Evolutionary conservation across 805 yeast species (phyloP), one percentile per base, ranked within the genome.

Genomic region (Yarrowia deformans): DNA sequence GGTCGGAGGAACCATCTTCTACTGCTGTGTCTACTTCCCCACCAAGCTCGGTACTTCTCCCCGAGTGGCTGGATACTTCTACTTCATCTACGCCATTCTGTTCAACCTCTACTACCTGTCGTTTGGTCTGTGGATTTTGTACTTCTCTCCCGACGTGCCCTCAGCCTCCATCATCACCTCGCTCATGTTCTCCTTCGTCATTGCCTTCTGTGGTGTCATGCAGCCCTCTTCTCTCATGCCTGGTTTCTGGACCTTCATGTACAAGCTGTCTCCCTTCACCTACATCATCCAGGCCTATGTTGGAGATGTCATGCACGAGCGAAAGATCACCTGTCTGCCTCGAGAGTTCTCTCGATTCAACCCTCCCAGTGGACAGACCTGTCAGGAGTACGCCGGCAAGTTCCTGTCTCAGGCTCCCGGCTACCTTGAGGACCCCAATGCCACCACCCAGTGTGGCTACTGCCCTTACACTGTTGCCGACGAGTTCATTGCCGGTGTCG

Each of bases 181-280:
- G 54, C 77, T 89, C 72, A 77, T 85, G 71, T 84, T 86, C 76
- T 80, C 88, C 43, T 84, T 89, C 75, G 77, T 85, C 73, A 82
- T 89, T 69, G 80, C 88, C 29, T 90, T 90, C 80, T 83, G 90
- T 77, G 92, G 93, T 80, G 88, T 89, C 69, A 80, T 88, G 70
- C 91, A 88, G 74, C 85, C 87, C 18, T 79, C 79, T 8, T 49
- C 71, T 2, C 78, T 82, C 67, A 84, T 90, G 88, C 95, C 96
- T 13, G 87, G 90, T 0, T 91, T 91, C 81, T 91, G 96, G 96
- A 87, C 85, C 58, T 91, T 89, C 77, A 89, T 91, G 93, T 88
- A 90, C 84, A 84, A 89, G 72, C 83, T 82, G 23, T 88, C 91
- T 34, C 96, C 83, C 8, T 84, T 84, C 78, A 89, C 94, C 1